phyloP scores from a whole-genome alignment of 148 eudicot species.

The Persicaria tinctoria region DNA sequence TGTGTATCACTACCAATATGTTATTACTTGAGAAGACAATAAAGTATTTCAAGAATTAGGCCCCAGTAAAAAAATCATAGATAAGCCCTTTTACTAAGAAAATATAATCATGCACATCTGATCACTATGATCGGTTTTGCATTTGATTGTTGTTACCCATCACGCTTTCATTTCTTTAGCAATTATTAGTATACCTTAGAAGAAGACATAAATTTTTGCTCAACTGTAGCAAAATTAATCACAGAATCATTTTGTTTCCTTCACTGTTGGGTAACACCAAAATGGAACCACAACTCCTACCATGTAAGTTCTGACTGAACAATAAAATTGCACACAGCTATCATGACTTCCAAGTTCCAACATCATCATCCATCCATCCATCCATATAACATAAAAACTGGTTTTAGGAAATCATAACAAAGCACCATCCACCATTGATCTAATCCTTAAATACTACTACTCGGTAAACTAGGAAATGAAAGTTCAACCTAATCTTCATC shows the following conservation, averaged over 20 bases:
- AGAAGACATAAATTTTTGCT: not conserved
- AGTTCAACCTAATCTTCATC: conserved; percentile 2
- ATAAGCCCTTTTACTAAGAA: not conserved
- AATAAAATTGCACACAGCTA: not conserved
- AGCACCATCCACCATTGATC: too few species aligned
- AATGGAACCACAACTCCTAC: not conserved
- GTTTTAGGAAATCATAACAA: too few species aligned
- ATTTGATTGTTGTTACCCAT: not conserved
- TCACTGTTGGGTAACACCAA: not conserved
- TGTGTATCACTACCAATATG: too few species aligned
- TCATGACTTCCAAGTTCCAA: not conserved
- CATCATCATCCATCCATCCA: too few species aligned
- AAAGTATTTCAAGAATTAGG: not conserved
- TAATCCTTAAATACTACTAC: not conserved
- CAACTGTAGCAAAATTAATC: not conserved
- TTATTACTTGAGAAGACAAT: too few species aligned
- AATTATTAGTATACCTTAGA: not conserved
- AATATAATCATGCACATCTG: not conserved
- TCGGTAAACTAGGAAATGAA: conserved; percentile 2
- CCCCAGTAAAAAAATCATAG: not conserved
- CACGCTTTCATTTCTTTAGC: not conserved
- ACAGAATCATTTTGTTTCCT: not conserved
- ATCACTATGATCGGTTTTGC: not conserved
- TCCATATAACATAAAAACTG: too few species aligned
- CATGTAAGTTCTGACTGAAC: not conserved